Conservation (phyloP, 2,329 filamentous ascomycete genomes). For the Furcasterigmium furcatum region DNA sequence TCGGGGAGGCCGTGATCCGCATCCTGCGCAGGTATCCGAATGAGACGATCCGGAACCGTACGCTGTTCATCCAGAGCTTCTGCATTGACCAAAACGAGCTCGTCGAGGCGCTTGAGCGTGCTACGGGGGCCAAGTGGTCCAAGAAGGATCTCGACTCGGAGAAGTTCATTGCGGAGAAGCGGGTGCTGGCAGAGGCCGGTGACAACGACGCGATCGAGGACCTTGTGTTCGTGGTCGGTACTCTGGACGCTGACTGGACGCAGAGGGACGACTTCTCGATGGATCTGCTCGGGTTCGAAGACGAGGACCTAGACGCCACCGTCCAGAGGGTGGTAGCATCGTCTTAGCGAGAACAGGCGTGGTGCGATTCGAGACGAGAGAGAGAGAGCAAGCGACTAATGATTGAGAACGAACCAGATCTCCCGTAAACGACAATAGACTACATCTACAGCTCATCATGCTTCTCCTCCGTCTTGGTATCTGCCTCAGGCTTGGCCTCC, state of each 20-base stretch:
- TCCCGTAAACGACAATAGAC: too few species aligned
- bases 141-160: constrained; percentile 30
- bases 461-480: not conserved
- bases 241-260: constrained; percentile 46
- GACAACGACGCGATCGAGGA: constrained; percentile 37
- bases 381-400: too few species aligned
- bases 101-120: constrained; percentile 26
- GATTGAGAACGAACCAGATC: too few species aligned
- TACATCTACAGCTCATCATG: constrained; percentile 5
- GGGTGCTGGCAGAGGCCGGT: constrained; percentile 30
- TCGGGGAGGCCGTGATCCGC: constrained; percentile 27
- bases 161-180: constrained; percentile 33
- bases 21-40: constrained; percentile 17
- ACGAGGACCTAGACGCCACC: constrained; percentile 38
- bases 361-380: too few species aligned
- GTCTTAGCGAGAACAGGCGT: not conserved
- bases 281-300: constrained; percentile 39
- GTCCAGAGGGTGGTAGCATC: not conserved
- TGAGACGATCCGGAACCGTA: constrained; percentile 25
- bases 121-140: constrained; percentile 24
- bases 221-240: constrained; percentile 46
- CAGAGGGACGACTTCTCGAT: constrained; percentile 40
- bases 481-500: not conserved
- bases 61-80: constrained; percentile 37
- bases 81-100: constrained; percentile 32